Conservation (phyloP, 2,329 filamentous ascomycete genomes). For the Trichoderma koningiopsis region DNA sequence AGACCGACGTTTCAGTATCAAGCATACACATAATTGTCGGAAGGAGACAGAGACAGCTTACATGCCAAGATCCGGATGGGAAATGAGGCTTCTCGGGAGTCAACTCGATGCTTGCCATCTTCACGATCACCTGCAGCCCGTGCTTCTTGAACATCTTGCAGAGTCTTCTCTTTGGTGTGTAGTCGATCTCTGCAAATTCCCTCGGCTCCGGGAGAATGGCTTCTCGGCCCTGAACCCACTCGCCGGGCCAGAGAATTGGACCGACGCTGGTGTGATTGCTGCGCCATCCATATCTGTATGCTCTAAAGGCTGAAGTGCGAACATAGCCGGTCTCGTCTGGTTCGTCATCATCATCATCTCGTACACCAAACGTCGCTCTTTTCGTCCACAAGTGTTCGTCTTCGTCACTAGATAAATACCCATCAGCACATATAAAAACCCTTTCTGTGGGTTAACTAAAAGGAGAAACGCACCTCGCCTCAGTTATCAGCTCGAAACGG, state of each 20-base stretch:
- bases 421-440: background rate
- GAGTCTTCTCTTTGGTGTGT: slow-evolving; percentile 21
- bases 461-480: slow-evolving; percentile 1
- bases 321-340: background rate
- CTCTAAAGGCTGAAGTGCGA: background rate
- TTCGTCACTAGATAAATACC: background rate
- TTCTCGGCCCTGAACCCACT: slow-evolving; percentile 27
- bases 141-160: slow-evolving; percentile 28
- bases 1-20: background rate
- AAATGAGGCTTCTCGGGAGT: slow-evolving; percentile 55
- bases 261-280: background rate
- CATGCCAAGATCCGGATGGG: slow-evolving; percentile 49
- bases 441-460: background rate
- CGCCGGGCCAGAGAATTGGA: background rate
- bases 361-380: background rate
- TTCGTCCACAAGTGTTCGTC: background rate
- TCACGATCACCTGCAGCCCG: slow-evolving; percentile 34
- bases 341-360: background rate
- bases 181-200: slow-evolving; percentile 14
- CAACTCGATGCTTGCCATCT: slow-evolving; percentile 57
- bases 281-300: background rate
- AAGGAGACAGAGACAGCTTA: background rate
- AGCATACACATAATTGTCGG: background rate
- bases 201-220: slow-evolving; percentile 32
- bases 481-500: slow-evolving; percentile 2